These are phyloP conservation scores for Microthyrium microscopicum DNA, from an alignment of 2,329 filamentous ascomycete species.

Conservation along the genomic window DNA sequence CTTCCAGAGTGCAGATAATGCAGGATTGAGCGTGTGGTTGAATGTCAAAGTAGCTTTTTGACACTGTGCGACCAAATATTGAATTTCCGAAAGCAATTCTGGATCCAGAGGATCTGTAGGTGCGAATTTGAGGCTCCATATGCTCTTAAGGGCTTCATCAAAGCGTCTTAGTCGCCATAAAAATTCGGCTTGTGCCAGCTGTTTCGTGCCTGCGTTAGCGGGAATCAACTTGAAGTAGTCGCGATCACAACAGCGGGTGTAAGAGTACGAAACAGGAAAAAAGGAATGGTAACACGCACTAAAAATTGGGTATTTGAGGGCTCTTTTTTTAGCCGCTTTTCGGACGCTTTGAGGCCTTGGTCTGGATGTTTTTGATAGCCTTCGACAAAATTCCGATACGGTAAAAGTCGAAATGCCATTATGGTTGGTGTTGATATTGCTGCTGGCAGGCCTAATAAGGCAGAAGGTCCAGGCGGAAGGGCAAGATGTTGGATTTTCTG, in stretches of 20 bases:
- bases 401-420: neutral
- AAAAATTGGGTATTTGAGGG: constrained; percentile 1
- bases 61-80: constrained; percentile 4
- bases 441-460: too few species aligned
- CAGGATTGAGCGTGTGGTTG: neutral
- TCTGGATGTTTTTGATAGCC: constrained; percentile 5
- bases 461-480: constrained; percentile 1
- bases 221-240: too few species aligned
- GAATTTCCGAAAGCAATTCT: neutral
- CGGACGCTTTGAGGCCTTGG: constrained; percentile 7
- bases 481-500: neutral
- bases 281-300: neutral
- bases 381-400: constrained; percentile 5
- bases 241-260: too few species aligned
- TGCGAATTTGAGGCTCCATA: constrained; percentile 2
- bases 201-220: too few species aligned
- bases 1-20: constrained; percentile 4
- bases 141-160: constrained; percentile 1
- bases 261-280: neutral
- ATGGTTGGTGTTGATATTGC: neutral
- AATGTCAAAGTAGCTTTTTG: constrained; percentile 4
- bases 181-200: constrained; percentile 7
- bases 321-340: constrained; percentile 7
- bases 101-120: constrained; percentile 4
- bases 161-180: constrained; percentile 1